These are phyloP conservation scores for Blumeria graminis DNA, from an alignment of 2,329 filamentous ascomycete species.

Conservation along the genomic window DNA sequence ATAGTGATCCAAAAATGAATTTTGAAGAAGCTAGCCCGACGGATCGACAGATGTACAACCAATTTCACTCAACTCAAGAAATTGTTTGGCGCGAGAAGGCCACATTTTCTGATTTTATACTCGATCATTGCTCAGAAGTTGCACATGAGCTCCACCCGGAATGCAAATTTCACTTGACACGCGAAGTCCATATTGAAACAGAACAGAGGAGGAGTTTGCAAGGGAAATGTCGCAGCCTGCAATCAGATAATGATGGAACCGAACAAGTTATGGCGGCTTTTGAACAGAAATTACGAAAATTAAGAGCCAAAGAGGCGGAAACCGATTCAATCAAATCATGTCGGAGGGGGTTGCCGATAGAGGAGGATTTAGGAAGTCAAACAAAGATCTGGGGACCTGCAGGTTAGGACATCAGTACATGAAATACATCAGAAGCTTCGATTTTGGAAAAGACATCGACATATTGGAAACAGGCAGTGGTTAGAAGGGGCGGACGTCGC, in stretches of 20 bases:
- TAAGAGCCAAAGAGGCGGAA: background rate
- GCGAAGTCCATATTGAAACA: background rate
- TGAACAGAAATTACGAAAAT: background rate
- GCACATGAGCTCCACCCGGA: background rate
- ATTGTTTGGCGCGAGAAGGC: background rate
- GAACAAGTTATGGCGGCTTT: background rate
- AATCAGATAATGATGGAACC: background rate
- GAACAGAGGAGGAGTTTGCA: background rate
- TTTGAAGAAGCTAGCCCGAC: background rate
- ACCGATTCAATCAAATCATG: background rate
- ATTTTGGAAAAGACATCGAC: no score
- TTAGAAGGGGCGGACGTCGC: no score
- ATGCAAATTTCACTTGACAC: conserved; percentile 1
- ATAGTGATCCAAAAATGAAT: background rate
- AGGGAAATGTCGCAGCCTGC: background rate
- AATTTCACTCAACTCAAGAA: background rate
- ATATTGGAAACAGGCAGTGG: no score
- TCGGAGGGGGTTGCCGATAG: background rate
- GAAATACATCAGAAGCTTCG: no score
- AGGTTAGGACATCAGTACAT: background rate
- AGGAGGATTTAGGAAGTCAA: conserved; percentile 1
- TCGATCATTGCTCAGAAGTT: background rate
- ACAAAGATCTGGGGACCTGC: conserved; percentile 1
- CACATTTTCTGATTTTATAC: background rate
- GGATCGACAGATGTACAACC: background rate